A percentile compares a stretch with the other conserved stretches of the same genome.
phyloP scores from a whole-genome alignment of 768 basidiomycete genomes.

The Rhodotorula toruloides region DNA sequence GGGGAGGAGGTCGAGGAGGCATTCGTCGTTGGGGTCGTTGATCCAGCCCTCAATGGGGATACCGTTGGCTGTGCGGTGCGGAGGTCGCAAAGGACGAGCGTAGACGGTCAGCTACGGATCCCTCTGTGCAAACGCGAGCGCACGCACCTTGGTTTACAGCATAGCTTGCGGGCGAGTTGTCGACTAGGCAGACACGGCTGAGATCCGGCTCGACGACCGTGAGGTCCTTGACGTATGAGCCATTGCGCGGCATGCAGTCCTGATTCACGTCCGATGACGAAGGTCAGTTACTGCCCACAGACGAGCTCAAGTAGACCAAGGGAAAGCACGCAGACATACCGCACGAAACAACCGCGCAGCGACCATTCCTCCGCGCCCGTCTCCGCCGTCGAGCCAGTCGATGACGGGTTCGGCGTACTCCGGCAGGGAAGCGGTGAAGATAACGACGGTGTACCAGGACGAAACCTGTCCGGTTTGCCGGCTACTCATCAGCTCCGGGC shows the following conservation, averaged over 20 bases:
- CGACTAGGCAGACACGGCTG: slow-evolving; percentile 85
- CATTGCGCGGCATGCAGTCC: slow-evolving; percentile 91
- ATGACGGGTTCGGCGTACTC: slow-evolving; percentile 99
- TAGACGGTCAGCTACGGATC: not conserved
- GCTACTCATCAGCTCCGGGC: not conserved
- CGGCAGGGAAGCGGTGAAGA: slow-evolving; percentile 98
- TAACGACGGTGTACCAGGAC: slow-evolving; percentile 95
- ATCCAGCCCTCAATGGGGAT: slow-evolving; percentile 99
- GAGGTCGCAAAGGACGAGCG: not conserved
- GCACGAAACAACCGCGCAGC: slow-evolving; percentile 85
- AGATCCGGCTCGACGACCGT: slow-evolving; percentile 82
- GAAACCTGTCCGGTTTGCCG: slow-evolving; percentile 65
- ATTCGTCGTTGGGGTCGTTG: slow-evolving; percentile 92
- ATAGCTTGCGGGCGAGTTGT: slow-evolving; percentile 93
- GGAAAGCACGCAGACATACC: slow-evolving; percentile 47
- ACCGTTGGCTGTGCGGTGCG: slow-evolving; percentile 67
- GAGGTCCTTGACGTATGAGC: slow-evolving; percentile 91
- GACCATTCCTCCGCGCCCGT: slow-evolving; percentile 75
- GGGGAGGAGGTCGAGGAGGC: slow-evolving; percentile 87
- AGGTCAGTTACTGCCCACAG: not conserved
- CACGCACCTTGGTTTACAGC: slow-evolving; percentile 78
- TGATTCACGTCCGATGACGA: slow-evolving; percentile 43
- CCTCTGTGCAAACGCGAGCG: too few species aligned
- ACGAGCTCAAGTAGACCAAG: too few species aligned
- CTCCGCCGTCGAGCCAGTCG: slow-evolving; percentile 82